Percentiles rank a stretch among this genome's conserved stretches.
Conservation (phyloP, 768 basidiomycete species). For the Cystoderma amianthinum region DNA sequence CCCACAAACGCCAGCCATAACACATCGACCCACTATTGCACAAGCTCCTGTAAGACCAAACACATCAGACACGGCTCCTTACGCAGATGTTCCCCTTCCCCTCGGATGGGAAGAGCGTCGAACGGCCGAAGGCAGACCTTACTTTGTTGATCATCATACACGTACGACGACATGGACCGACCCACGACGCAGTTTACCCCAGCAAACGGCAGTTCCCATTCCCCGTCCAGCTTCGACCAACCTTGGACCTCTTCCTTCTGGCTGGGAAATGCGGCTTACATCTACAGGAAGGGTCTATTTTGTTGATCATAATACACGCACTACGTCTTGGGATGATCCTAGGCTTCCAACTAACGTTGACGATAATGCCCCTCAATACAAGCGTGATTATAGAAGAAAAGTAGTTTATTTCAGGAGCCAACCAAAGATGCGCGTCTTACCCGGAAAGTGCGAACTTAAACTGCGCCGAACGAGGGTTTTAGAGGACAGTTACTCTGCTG, state of each 20-base stretch:
- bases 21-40: background rate
- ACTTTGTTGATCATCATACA: slow-evolving; percentile 67
- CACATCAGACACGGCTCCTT: slow-evolving; percentile 28
- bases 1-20: slow-evolving; percentile 4
- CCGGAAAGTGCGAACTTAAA: slow-evolving; percentile 85
- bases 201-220: slow-evolving; percentile 38
- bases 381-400: slow-evolving; percentile 88
- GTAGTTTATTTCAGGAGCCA: slow-evolving; percentile 91
- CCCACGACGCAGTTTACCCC: slow-evolving; percentile 46
- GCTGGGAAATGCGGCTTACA: slow-evolving; percentile 94
- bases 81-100: slow-evolving; percentile 68
- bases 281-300: slow-evolving; percentile 84
- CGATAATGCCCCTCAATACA: slow-evolving; percentile 90
- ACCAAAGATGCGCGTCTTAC: slow-evolving; percentile 69
- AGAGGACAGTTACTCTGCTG: slow-evolving; percentile 80
- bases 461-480: slow-evolving; percentile 74
- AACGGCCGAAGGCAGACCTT: slow-evolving; percentile 77
- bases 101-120: slow-evolving; percentile 91
- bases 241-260: slow-evolving; percentile 80
- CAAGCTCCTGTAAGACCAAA: slow-evolving; percentile 6
- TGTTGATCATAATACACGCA: slow-evolving; percentile 86
- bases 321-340: slow-evolving; percentile 93
- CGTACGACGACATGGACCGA: slow-evolving; percentile 91
- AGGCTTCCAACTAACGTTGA: slow-evolving; percentile 77
- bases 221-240: slow-evolving; percentile 43